phyloP scores from a whole-genome alignment of 768 basidiomycete genomes.

The Leccinum obscurum region DNA sequence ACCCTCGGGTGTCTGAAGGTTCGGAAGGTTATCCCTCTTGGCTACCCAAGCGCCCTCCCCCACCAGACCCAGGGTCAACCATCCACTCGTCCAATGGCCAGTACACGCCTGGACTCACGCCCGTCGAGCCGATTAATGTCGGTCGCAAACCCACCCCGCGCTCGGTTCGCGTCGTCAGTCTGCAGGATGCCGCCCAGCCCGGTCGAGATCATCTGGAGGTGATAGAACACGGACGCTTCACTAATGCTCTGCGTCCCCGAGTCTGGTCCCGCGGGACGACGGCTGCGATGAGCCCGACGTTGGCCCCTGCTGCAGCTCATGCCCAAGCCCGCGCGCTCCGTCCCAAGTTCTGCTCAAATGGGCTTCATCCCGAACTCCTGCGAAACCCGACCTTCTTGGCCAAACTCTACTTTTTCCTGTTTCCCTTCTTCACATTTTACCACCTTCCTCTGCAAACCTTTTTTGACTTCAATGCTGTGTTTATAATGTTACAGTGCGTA shows the following conservation, averaged over 20 bases:
- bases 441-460: conserved; percentile 78
- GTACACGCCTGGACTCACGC: conserved; percentile 34
- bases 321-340: conserved; percentile 40
- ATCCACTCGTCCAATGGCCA: conserved; percentile 56
- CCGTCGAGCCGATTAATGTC: conserved; percentile 35
- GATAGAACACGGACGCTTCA: conserved; percentile 50
- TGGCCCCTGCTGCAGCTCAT: conserved; percentile 40
- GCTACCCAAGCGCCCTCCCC: conserved; percentile 60
- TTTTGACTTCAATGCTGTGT: conserved; percentile 88
- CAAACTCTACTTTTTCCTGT: conserved; percentile 64
- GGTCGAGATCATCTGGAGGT: conserved; percentile 47
- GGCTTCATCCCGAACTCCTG: conserved; percentile 67
- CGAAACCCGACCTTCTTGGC: conserved; percentile 56
- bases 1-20: conserved; percentile 39
- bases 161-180: conserved; percentile 77
- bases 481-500: conserved; percentile 80
- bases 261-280: conserved; percentile 62
- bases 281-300: conserved; percentile 42
- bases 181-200: conserved; percentile 50
- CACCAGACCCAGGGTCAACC: conserved; percentile 73
- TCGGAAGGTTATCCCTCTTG: conserved; percentile 81
- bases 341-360: conserved; percentile 67
- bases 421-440: conserved; percentile 69
- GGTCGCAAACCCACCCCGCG: conserved; percentile 82
- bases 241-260: conserved; percentile 42